Evolutionary conservation across 805 yeast species (phyloP).

Genomic region (Ogataea methanolica): DNA sequence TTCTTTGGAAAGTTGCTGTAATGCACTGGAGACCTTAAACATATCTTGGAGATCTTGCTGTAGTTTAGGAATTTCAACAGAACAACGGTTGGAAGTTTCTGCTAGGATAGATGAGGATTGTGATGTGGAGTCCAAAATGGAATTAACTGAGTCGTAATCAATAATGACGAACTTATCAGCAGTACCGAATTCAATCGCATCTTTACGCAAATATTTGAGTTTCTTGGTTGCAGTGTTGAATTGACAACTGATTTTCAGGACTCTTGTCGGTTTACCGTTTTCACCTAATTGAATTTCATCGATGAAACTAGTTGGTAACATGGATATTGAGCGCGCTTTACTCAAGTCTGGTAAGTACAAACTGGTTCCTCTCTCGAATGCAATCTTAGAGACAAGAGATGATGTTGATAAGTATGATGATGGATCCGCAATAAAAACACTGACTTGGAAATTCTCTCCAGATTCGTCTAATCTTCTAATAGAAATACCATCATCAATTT

Average conservation of each 20-base stretch:
- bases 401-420: slow-evolving; percentile 51
- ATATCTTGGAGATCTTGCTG: slow-evolving; percentile 34
- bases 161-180: slow-evolving; percentile 45
- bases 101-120: slow-evolving; percentile 2
- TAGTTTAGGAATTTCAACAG: slow-evolving; percentile 4
- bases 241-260: slow-evolving; percentile 38
- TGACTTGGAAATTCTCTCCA: slow-evolving; percentile 35
- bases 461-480: slow-evolving; percentile 29
- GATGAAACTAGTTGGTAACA: slow-evolving; percentile 63
- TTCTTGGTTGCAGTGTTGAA: slow-evolving; percentile 21
- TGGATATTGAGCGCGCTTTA: slow-evolving; percentile 44
- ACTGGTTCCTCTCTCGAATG: slow-evolving; percentile 58
- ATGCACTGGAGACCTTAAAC: slow-evolving; percentile 25
- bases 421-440: slow-evolving; percentile 86
- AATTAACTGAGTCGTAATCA: slow-evolving; percentile 64
- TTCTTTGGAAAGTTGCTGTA: slow-evolving; percentile 28
- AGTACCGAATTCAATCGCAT: slow-evolving; percentile 34
- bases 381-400: slow-evolving; percentile 43
- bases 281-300: slow-evolving; percentile 39
- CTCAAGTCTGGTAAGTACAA: slow-evolving; percentile 55
- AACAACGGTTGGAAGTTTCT: slow-evolving; percentile 1
- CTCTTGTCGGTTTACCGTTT: slow-evolving; percentile 40
- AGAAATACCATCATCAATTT: slow-evolving; percentile 91
- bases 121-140: slow-evolving; percentile 20
- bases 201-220: slow-evolving; percentile 15